Conservation (phyloP, 495 filamentous ascomycete genomes). For the Hyaloscypha hepaticicola region DNA sequence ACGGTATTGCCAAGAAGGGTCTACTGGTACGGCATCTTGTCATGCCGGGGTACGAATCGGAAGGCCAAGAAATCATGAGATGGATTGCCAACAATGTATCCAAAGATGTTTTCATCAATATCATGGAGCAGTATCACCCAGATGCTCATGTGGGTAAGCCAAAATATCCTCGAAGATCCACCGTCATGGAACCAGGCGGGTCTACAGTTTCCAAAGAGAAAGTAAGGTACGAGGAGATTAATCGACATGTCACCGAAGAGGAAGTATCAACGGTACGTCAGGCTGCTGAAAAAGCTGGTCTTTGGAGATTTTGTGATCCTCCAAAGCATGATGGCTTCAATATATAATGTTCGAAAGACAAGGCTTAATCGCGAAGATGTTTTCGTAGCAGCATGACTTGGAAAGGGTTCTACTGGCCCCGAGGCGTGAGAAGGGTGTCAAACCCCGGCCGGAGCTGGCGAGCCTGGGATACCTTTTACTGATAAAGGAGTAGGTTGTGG, state of each 20-base stretch:
- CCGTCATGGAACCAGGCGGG: conserved; percentile 35
- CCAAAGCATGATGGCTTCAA: conserved; percentile 69
- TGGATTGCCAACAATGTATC: conserved; percentile 69
- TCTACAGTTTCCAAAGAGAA: neutral
- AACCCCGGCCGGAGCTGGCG: no score
- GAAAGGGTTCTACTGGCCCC: no score
- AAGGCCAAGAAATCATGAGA: conserved; percentile 64
- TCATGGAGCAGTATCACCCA: conserved; percentile 79
- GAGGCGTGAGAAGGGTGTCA: no score
- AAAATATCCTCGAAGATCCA: conserved; percentile 35
- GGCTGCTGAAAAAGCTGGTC: conserved; percentile 64
- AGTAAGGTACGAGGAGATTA: conserved; percentile 71
- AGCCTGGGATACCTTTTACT: no score
- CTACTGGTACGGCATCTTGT: conserved; percentile 72
- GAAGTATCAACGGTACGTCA: conserved; percentile 60
- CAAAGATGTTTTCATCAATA: conserved; percentile 65
- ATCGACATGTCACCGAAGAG: conserved; percentile 61
- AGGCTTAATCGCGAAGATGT: no score
- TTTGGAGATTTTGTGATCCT: conserved; percentile 74
- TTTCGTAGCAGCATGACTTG: no score
- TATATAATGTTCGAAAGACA: conserved; percentile 46
- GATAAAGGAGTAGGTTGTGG: no score
- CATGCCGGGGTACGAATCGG: conserved; percentile 71
- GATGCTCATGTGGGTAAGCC: conserved; percentile 73
- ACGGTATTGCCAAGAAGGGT: conserved; percentile 73